Evolutionary conservation across 169 alveolate genomes (phyloP).

Genomic region (Plasmodium gaboni): DNA sequence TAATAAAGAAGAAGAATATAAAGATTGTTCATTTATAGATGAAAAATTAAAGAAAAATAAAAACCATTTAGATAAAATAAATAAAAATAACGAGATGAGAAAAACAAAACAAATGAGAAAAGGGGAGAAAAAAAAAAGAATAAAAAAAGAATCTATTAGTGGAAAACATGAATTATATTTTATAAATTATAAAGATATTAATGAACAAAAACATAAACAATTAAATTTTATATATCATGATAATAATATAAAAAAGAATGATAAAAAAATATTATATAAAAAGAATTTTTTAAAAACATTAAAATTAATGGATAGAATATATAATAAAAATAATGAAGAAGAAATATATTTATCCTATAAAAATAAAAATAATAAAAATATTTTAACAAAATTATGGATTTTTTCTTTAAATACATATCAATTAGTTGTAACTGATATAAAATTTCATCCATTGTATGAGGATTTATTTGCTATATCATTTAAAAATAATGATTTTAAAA

Average conservation of each 20-base stretch:
- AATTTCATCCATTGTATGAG: slow-evolving; percentile 75
- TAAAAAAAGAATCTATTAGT: slow-evolving; percentile 30
- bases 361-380: slow-evolving; percentile 56
- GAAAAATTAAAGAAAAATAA: slow-evolving; percentile 25
- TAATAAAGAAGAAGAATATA: neutral
- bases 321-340: slow-evolving; percentile 76
- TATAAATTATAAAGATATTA: slow-evolving; percentile 60
- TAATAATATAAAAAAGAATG: slow-evolving; percentile 47
- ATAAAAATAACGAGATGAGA: neutral
- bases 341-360: slow-evolving; percentile 67
- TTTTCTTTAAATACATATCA: slow-evolving; percentile 38
- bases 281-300: slow-evolving; percentile 65
- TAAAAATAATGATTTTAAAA: slow-evolving; percentile 68
- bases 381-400: slow-evolving; percentile 69
- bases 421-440: slow-evolving; percentile 66
- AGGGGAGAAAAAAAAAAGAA: slow-evolving; percentile 24
- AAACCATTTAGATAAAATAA: neutral
- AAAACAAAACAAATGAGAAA: slow-evolving; percentile 1
- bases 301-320: slow-evolving; percentile 75
- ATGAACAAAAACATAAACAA: slow-evolving; percentile 31
- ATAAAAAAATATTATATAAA: slow-evolving; percentile 30
- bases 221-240: slow-evolving; percentile 67
- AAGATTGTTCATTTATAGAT: neutral
- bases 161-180: slow-evolving; percentile 64
- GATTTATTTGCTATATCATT: slow-evolving; percentile 76